Conservation (phyloP, 768 basidiomycete genomes). For the Trametes cingulata region DNA sequence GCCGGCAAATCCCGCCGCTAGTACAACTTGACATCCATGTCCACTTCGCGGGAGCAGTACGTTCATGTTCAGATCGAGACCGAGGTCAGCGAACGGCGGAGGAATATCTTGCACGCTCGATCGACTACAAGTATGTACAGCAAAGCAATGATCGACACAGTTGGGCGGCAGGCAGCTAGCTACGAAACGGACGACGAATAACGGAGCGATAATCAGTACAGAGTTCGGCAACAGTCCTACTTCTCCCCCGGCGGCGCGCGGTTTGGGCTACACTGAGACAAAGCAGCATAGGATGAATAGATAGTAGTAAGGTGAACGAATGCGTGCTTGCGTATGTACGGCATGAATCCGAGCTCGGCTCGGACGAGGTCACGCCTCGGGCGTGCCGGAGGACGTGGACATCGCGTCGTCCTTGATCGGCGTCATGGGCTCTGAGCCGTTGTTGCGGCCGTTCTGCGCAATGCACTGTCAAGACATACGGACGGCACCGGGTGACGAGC, state of each 20-base stretch:
- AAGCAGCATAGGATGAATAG: too few species aligned
- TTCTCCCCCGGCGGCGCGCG: too few species aligned
- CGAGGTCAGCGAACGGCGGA: too few species aligned
- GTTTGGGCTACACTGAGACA: too few species aligned
- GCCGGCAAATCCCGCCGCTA: conserved; percentile 9
- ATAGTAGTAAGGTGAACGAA: too few species aligned
- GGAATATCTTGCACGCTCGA: background rate
- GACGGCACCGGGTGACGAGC: too few species aligned
- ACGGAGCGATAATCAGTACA: background rate
- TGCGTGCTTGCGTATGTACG: too few species aligned
- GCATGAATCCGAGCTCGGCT: too few species aligned
- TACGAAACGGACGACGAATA: background rate
- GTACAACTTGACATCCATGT: too few species aligned
- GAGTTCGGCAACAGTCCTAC: background rate
- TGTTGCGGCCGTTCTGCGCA: background rate
- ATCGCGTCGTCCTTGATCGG: conserved; percentile 7
- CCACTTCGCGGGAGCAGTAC: background rate
- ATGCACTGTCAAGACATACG: background rate
- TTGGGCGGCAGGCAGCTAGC: background rate
- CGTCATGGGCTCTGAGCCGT: background rate
- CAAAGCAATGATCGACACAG: conserved; percentile 1
- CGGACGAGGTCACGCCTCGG: background rate
- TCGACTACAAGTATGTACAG: background rate
- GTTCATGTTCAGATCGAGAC: too few species aligned
- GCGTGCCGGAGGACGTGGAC: conserved; percentile 7